Evolutionary conservation across 352 stramenopile genomes (phyloP), one percentile per base, ranked within the genome.

Genomic region (Phytophthora nicotianae): DNA sequence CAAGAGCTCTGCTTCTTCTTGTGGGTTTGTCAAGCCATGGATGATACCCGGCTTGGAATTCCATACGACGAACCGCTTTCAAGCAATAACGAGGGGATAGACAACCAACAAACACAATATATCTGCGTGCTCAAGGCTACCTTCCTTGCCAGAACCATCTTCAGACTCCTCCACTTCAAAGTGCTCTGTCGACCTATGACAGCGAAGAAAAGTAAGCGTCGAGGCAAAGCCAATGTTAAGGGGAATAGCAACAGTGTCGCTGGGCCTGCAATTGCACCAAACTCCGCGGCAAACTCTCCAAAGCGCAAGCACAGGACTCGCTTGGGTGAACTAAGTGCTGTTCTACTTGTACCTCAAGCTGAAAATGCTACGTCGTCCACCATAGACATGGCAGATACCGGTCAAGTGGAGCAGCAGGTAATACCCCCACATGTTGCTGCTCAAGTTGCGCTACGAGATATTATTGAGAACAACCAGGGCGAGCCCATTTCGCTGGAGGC

Each of bases 1-100:
- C 73, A 86, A 24, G 70, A 86, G 42, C 62, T 90, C 1, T 70
- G 74, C 24, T 90, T 89, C 50, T 75, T 71, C 13, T 59, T 90
- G 2, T 86, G 77, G 79, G 40, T 81, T 6, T 74, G 81, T 0
- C 79, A 90, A 51, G 75, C 65, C 10, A 74, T 85, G 23, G 65
- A 85, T 8, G 58, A 74, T 11, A 66, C 79, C 2, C 50, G 64
- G 9, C 58, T 90, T 38, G 81, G 81, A 14, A 70, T 89, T 21
- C 56, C 72, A 13, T 90, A 88, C 58, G 75, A 79, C 19, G 38
- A 61, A 7, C 49, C 58, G 1, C 11, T 76, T 14, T 7, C 51
- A 23, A 29, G 8, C 17, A 21, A 19, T 13, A 4, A 32, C 8
- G 46, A 35, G 2, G 23, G 3, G 5, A 23, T n/a, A 17, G 3